Evolutionary conservation across 2,329 filamentous ascomycete species (phyloP), one percentile per base, ranked within the genome.

Genomic region (Orbilia javanica): DNA sequence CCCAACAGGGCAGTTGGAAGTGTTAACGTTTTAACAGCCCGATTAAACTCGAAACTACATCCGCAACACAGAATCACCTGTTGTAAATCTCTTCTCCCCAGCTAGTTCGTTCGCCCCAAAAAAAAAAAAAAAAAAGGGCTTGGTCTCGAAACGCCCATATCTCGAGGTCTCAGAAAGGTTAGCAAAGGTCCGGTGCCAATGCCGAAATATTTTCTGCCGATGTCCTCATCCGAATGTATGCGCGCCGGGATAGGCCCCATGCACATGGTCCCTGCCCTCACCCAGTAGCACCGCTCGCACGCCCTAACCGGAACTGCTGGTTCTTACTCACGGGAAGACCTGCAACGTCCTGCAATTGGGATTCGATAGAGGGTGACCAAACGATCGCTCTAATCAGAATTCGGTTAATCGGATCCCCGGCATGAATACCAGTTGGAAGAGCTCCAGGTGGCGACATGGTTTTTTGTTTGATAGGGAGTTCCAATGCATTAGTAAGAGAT

Each of bases 151-250:
- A 34, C 52, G 52, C 52, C 52, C 3, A 6, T 7, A 5, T 4
- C 27, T 7, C 34, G 8, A 20, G 60, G 36, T 22, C 52, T 42
- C 31, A 39, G 18, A 50, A 64, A 48, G 60, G 39, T 31, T 48
- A 64, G 60, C 60, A 39, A 48, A 48, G 39, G 39, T 50, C 31
- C 20, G 46, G 46, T 50, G 22, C 18, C 55, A 60, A 42, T 42
- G 55, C 52, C 50, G 63, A 50, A 55, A 15, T 42, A 53, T 67
- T 62, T 66, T 74, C 70, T 74, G 70, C 70, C 63, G 70, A 74
- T 63, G 25, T 42, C n/a, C 70, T 74, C 53, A 74, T 74, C 70
- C 70, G 70, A 74, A 50, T 50, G 42, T 64, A 60, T 60, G 44
- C 60, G 42, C 57, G 36, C 42, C 57, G 27, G n/a, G 15, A 27